These are phyloP conservation scores for Xylogone sp. DNA, from an alignment of 2,329 filamentous ascomycete genomes.

Conservation along the genomic window DNA sequence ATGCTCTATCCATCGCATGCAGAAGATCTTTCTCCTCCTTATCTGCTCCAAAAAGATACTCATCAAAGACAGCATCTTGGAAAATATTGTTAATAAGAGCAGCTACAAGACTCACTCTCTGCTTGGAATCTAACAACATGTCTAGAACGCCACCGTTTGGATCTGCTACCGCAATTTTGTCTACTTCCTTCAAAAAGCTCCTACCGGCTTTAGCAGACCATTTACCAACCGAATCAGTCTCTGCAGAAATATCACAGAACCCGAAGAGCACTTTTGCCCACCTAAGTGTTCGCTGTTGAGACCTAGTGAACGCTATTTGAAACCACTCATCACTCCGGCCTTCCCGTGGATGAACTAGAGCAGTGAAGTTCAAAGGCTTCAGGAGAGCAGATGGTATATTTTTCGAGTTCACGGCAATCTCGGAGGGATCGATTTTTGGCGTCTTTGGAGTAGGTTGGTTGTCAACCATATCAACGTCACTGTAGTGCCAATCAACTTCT, in stretches of 20 bases:
- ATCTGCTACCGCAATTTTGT: constrained; percentile 19
- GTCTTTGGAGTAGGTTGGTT: not conserved
- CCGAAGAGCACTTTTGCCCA: constrained; percentile 13
- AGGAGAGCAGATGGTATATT: not conserved
- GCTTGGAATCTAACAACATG: constrained; percentile 10
- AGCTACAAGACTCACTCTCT: constrained; percentile 21
- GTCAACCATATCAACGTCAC: not conserved
- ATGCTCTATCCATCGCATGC: constrained; percentile 16
- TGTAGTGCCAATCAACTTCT: not conserved
- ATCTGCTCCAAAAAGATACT: constrained; percentile 19
- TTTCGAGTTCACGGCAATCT: not conserved
- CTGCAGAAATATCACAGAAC: constrained; percentile 7
- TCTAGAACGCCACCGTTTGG: constrained; percentile 18
- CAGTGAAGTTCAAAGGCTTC: not conserved
- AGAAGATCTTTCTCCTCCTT: constrained; percentile 16
- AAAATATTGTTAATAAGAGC: constrained; percentile 18
- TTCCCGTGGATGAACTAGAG: constrained; percentile 6
- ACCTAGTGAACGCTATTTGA: constrained; percentile 9
- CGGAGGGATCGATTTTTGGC: not conserved
- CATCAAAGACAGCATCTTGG: constrained; percentile 19
- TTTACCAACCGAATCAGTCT: constrained; percentile 5
- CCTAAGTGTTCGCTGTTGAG: constrained; percentile 6
- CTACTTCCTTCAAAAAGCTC: constrained; percentile 18
- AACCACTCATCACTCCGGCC: constrained; percentile 19
- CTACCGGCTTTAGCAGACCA: constrained; percentile 11